Conservation (phyloP, 1,139 yeast species). For the Taphrina confusa region DNA sequence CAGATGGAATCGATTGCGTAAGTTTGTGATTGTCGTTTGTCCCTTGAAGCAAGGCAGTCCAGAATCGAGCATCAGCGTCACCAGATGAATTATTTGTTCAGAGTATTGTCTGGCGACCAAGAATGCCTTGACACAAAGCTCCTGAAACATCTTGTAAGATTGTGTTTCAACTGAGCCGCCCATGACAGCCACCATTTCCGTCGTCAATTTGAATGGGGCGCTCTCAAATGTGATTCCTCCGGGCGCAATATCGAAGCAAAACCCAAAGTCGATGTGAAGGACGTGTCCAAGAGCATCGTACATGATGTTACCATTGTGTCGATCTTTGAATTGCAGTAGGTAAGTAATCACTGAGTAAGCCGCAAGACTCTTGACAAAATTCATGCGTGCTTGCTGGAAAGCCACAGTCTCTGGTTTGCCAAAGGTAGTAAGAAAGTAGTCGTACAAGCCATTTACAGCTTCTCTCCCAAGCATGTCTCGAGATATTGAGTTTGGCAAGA, state of each 20-base stretch:
- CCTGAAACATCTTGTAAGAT: constrained; percentile 92
- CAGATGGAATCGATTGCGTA: constrained; percentile 78
- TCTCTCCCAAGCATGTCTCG: constrained; percentile 99
- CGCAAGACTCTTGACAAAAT: constrained; percentile 89
- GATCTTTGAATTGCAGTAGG: constrained; percentile 88
- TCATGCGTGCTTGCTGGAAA: constrained; percentile 86
- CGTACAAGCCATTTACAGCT: constrained; percentile 95
- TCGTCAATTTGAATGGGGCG: constrained; percentile 94
- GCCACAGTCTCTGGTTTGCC: constrained; percentile 91
- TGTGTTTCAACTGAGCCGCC: constrained; percentile 86
- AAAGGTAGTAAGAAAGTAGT: constrained; percentile 85
- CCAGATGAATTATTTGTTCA: constrained; percentile 82
- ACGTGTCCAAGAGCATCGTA: constrained; percentile 94
- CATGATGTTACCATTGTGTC: constrained; percentile 99
- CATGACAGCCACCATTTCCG: constrained; percentile 93
- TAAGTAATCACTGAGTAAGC: constrained; percentile 94
- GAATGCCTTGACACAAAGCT: constrained; percentile 88
- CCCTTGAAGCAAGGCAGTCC: constrained; percentile 95
- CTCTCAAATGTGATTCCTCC: constrained; percentile 98
- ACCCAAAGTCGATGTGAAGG: constrained; percentile 95
- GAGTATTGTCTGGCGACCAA: constrained; percentile 86
- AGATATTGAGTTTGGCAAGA: constrained; percentile 87
- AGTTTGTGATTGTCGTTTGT: constrained; percentile 72
- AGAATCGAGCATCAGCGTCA: constrained; percentile 88
- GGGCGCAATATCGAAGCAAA: constrained; percentile 97